Conservation (phyloP, 2,329 filamentous ascomycete genomes). For the Ceratocystis smalleyi region DNA sequence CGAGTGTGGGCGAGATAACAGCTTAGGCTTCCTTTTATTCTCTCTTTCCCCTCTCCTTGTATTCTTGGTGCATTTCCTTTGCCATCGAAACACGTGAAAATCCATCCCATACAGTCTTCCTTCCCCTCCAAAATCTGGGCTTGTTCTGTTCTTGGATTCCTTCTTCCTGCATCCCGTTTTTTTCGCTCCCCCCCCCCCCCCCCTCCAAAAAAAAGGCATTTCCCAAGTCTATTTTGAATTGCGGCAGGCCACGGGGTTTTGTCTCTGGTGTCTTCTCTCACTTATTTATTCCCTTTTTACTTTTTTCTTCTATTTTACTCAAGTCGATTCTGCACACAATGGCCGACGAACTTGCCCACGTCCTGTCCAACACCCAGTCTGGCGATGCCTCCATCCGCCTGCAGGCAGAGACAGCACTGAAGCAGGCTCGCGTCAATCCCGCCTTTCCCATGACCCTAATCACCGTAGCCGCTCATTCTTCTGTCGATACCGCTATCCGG, state of each 20-base stretch:
- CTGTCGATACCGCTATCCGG: conserved; percentile 57
- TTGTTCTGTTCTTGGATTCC: background rate
- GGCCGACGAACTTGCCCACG: conserved; percentile 82
- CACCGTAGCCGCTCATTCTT: conserved; percentile 62
- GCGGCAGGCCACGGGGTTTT: background rate
- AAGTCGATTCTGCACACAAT: conserved; percentile 32
- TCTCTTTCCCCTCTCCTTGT: background rate
- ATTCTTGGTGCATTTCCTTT: background rate
- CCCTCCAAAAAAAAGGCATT: background rate
- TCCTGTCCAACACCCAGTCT: conserved; percentile 77
- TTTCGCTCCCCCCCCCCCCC: background rate
- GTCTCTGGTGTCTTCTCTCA: background rate
- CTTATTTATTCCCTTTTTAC: background rate
- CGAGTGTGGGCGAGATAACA: no score
- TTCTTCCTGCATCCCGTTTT: conserved; percentile 1
- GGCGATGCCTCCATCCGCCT: conserved; percentile 61
- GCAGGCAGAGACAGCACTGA: conserved; percentile 71
- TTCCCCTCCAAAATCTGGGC: background rate
- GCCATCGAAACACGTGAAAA: background rate
- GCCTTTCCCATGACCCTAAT: conserved; percentile 67
- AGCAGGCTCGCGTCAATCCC: conserved; percentile 50
- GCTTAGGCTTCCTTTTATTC: background rate
- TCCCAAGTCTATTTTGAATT: background rate
- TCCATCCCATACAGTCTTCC: background rate
- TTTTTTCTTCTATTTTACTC: background rate